phyloP scores from a whole-genome alignment of 1,284 basidiomycete genomes.

The Apiotrichum laibachii region DNA sequence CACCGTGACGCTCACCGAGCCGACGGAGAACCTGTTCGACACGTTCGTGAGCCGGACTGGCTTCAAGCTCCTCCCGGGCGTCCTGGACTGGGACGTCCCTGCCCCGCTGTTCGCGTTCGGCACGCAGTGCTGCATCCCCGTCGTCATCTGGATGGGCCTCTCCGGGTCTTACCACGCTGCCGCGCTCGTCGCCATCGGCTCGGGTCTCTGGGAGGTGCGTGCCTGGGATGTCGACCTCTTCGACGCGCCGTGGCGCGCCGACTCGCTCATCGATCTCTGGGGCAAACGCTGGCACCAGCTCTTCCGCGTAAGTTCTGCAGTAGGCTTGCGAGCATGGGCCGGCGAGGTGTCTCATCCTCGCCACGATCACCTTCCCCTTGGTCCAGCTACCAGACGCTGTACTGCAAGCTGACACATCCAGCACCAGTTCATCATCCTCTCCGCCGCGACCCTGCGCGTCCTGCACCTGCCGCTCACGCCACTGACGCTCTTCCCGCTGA shows the following conservation, averaged over 20 bases:
- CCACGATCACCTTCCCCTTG: no score
- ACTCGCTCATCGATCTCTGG: constrained; percentile 49
- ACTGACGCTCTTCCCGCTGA: constrained; percentile 30
- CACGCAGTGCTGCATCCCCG: constrained; percentile 27
- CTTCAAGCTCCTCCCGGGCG: constrained; percentile 30
- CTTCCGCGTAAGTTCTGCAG: constrained; percentile 35
- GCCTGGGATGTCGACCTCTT: constrained; percentile 46
- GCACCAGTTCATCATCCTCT: constrained; percentile 45
- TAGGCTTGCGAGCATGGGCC: no score
- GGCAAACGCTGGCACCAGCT: constrained; percentile 51
- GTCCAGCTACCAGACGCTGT: no score
- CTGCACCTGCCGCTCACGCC: constrained; percentile 26
- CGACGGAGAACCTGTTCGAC: not conserved
- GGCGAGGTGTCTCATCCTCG: no score
- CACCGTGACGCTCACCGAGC: constrained; percentile 3
- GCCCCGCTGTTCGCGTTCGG: constrained; percentile 19
- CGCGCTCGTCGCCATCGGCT: constrained; percentile 25
- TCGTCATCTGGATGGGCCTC: constrained; percentile 35
- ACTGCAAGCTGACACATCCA: constrained; percentile 13
- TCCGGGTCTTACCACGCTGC: constrained; percentile 38
- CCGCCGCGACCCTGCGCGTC: constrained; percentile 25
- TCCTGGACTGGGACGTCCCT: constrained; percentile 19
- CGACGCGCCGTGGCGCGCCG: constrained; percentile 37
- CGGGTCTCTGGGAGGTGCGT: constrained; percentile 31
- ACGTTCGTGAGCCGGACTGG: constrained; percentile 22